phyloP scores from a whole-genome alignment of 1,284 basidiomycete genomes.

The Tremellales sp. region DNA sequence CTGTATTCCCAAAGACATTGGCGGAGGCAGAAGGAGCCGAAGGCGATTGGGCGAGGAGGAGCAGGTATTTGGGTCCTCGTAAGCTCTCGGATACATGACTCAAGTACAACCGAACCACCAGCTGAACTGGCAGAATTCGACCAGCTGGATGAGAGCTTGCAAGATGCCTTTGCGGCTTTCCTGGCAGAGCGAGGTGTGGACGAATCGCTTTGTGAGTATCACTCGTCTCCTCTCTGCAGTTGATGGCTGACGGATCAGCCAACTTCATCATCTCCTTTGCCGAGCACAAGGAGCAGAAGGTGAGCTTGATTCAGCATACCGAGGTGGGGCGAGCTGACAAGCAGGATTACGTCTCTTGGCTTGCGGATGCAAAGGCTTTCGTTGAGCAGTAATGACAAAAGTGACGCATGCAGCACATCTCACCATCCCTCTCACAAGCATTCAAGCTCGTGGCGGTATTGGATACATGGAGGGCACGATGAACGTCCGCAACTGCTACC shows the following conservation, averaged over 20 bases:
- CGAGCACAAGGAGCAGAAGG: conserved; percentile 86
- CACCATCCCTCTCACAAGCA: too few species aligned
- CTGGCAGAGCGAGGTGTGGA: conserved; percentile 83
- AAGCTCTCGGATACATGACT: conserved; percentile 29
- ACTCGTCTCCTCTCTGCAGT: conserved; percentile 30
- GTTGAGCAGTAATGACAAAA: conserved; percentile 54
- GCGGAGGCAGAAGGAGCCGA: conserved; percentile 79
- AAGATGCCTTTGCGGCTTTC: conserved; percentile 79
- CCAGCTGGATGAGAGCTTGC: conserved; percentile 78
- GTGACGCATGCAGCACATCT: not conserved
- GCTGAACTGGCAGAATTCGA: conserved; percentile 61
- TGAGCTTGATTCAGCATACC: conserved; percentile 27
- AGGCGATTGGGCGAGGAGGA: conserved; percentile 87
- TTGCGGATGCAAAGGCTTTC: conserved; percentile 77
- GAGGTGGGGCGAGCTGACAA: conserved; percentile 3
- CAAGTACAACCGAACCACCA: not conserved
- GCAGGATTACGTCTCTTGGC: conserved; percentile 89
- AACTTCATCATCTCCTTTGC: conserved; percentile 78
- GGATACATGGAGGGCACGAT: too few species aligned
- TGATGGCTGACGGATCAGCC: conserved; percentile 37
- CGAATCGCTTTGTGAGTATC: conserved; percentile 60
- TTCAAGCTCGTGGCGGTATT: too few species aligned
- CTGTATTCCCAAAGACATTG: conserved; percentile 77
- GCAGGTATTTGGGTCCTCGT: conserved; percentile 87
- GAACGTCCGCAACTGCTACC: too few species aligned